Base-by-base conservation (phyloP, 371 early-diverging fungal species). In the Mucor racemosus region DNA sequence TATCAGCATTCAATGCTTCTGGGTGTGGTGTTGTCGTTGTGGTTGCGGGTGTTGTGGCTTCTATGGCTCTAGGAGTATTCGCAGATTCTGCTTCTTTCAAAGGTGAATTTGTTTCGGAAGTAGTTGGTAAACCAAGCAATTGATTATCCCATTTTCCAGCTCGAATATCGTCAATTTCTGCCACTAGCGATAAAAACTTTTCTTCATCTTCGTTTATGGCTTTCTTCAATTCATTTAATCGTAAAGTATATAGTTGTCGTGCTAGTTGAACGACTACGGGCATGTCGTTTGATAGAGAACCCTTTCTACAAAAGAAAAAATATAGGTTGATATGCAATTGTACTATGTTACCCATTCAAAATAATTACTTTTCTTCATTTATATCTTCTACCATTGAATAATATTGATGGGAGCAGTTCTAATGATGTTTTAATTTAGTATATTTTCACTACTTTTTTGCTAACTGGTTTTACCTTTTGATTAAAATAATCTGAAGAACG, bases 131-230 rank as follows among this genome's bases (percentile, higher is more conserved):
- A 7, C 67, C 59, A 31, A 76, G 72, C 34, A 88, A 63, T 57
- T 79, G 79, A 21, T 62, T 62, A 35, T 87, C 88, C 88, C 86
- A 87, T 76, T 84, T 85, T 14, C 89, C 89, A 34, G 75, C 76
- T 31, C 80, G 81, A 54, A 88, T 86, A 11, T 85, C 87, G 5
- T 86, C 85, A 41, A 88, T 79, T 44, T 88, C 89, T 17, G 77
- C 73, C 7, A 89, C 77, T 1, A 87, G 58, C 10, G 42, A 55
- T 63, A 75, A 67, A 64, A 88, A 87, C 36, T 78, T 66, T 33
- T 82, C 78, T 66, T 88, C 88, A 48, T 87, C 86, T 50, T 81
- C 69, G 11, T 69, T 74, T n/a, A 88, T 80, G 8, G 76, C 73
- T 35, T 68, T 75, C 58, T 85, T 84, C 71, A 88, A 61, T 67